Base-by-base conservation (phyloP, 176 grass and related monocot genomes). In the Stipa capillata region DNA sequence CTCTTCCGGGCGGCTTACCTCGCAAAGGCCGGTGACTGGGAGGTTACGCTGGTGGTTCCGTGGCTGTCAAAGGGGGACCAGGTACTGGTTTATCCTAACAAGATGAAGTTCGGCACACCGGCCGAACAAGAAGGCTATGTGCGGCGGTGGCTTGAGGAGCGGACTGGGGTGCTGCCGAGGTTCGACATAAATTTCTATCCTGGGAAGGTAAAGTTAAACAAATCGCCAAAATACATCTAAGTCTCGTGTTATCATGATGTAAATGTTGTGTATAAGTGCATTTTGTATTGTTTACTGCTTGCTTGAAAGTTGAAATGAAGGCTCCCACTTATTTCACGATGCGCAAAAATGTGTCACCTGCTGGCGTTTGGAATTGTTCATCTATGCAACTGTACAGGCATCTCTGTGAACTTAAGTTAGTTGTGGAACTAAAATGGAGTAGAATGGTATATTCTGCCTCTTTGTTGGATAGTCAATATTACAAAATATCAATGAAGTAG, bases 1-100 rank as follows among this genome's bases (percentile, higher is more conserved):
- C 81, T 99, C 39, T 99, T 95, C 82, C 96, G 92, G 35, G 90
- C 90, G 4, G 90, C 96, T 67, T 99, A 95, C 78, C 96, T 99
- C 2, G 92, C 92, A 10, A 89, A 90, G 81, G 78, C 89, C 2
- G 77, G 86, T 27, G 34, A 79, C 39, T 79, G 90, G 79, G 90
- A 99, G 21, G 92, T 99, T 60, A 87, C 84, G 0, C 73, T 98
- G 78, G 90, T 95, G 36, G 89, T 99, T 36, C 96, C 96, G 16
- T 99, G 92, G 96, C 85, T 99, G 7, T 99, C 96, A 0, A 60
- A 83, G 32, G 78, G 56, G 44, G 96, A 98, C 40, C 92, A 99
- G 73, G 17, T 47, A 65, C 81, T 99, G 41, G 96, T 99, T 62
- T 99, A 99, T 85, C 96, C 96, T 67, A 95, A 89, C 84, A 89